Evolutionary conservation across 108 stramenopile genomes (phyloP), one percentile per base, ranked within the genome.

Genomic region (Fragilariopsis cylindrus): DNA sequence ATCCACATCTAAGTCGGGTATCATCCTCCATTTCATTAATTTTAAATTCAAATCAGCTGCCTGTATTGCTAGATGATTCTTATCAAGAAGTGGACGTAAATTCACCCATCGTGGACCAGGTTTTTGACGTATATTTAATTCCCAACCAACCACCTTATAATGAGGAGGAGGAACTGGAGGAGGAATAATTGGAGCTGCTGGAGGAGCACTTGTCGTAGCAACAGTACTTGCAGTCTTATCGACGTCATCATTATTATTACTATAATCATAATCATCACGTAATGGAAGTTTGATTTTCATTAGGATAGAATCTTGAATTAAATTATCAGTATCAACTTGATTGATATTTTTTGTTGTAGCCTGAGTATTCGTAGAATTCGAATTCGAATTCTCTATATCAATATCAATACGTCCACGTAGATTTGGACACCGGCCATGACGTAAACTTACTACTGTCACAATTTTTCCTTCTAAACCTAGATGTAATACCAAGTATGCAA

Each of bases 21-120:
- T 76, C 73, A 92, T 92, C 18, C 98, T 83, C 99, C 99, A 99
- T 63, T 97, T 97, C 99, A 99, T 99, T 48, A 99, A 85, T 71
- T 93, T 88, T 16, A 99, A 76, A 84, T 99, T 99, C 72, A 99
- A 80, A 66, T 97, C 94, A 39, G 93, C 92, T 9, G 97, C 96
- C 64, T 96, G 92, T 50, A 91, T 76, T 48, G 94, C 94, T 60
- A 98, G 81, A 77, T 96, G 94, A 42, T 72, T 71, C 2, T 87
- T 69, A 58, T 89, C 87, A 15, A 95, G 72, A n/a, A 92, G 75
- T 3, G 94, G 94, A 49, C 82, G 85, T 3, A 95, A 77, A 60
- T 92, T 85, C 21, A 95, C 84, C 70, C 87, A 91, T 15, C 91
- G 80, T 30, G 94, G 94, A 8, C 91, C 90, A 16, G 94, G 87